phyloP scores from a whole-genome alignment of 257 asterid species.

The Buddleja alternifolia region DNA sequence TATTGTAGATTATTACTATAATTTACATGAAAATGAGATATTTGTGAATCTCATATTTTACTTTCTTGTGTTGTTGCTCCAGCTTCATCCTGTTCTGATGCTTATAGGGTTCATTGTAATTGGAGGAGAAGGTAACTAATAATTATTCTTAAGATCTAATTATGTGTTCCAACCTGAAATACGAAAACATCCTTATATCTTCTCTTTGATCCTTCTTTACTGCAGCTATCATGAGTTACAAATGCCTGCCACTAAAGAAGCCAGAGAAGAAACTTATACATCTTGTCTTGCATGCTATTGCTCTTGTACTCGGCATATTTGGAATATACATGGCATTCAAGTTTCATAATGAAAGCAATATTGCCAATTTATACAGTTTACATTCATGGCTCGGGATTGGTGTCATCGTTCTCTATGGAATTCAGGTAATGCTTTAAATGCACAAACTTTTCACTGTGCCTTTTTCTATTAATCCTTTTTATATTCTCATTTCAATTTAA shows the following conservation, averaged over 20 bases:
- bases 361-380: conserved; percentile 88
- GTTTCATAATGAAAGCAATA: conserved; percentile 79
- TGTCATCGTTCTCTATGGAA: conserved; percentile 73
- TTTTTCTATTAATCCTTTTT: too few species aligned
- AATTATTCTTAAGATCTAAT: conserved; percentile 3
- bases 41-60: conserved; percentile 25
- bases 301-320: conserved; percentile 81
- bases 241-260: conserved; percentile 75
- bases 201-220: conserved; percentile 1
- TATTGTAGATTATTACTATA: not conserved
- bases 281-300: conserved; percentile 72
- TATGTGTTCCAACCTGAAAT: not conserved
- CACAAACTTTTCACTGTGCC: not conserved
- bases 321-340: conserved; percentile 90
- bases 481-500: not conserved
- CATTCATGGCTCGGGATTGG: conserved; percentile 98
- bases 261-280: conserved; percentile 80
- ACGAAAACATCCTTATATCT: not conserved
- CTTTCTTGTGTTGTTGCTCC: conserved; percentile 32
- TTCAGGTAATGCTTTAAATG: conserved; percentile 64
- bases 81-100: conserved; percentile 96
- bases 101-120: conserved; percentile 74
- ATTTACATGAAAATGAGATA: not conserved
- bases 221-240: conserved; percentile 93
- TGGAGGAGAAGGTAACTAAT: conserved; percentile 85